Conservation (phyloP, 148 eudicot species). For the Mesembryanthemum crystallinum region DNA sequence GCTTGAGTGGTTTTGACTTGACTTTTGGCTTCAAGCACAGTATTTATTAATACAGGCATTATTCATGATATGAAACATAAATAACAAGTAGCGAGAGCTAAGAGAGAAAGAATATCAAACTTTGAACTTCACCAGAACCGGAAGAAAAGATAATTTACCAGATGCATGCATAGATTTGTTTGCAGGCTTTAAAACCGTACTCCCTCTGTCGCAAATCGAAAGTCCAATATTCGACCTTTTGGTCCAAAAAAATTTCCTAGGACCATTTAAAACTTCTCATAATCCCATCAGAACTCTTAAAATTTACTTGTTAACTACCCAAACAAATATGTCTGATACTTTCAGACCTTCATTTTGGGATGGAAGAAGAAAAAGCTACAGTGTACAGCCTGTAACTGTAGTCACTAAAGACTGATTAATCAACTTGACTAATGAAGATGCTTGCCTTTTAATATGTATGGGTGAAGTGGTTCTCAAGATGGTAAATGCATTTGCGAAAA, state of each 20-base stretch:
- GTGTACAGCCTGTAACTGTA: background rate
- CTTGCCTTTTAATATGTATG: background rate
- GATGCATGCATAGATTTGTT: background rate
- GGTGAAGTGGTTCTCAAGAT: background rate
- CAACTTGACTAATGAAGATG: background rate
- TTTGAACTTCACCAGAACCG: background rate
- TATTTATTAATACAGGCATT: background rate
- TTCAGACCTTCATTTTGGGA: no score
- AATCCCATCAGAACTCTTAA: no score
- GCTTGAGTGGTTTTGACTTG: constrained; percentile 9
- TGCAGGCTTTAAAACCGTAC: background rate
- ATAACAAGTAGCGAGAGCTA: background rate
- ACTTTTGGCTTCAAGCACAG: background rate
- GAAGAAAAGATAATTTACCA: background rate
- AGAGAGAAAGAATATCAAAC: background rate
- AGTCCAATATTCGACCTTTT: no score
- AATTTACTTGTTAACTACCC: no score
- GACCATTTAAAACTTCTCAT: no score
- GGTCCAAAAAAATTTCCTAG: no score
- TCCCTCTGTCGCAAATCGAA: no score
- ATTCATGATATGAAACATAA: background rate
- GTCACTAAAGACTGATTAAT: background rate
- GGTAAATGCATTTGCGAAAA: background rate
- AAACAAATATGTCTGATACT: no score
- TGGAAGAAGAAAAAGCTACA: no score